A percentile compares a stretch with the other conserved stretches of the same genome.
Conservation (phyloP, 1,284 basidiomycete genomes). For the Sporisorium iseilematis-ciliati region DNA sequence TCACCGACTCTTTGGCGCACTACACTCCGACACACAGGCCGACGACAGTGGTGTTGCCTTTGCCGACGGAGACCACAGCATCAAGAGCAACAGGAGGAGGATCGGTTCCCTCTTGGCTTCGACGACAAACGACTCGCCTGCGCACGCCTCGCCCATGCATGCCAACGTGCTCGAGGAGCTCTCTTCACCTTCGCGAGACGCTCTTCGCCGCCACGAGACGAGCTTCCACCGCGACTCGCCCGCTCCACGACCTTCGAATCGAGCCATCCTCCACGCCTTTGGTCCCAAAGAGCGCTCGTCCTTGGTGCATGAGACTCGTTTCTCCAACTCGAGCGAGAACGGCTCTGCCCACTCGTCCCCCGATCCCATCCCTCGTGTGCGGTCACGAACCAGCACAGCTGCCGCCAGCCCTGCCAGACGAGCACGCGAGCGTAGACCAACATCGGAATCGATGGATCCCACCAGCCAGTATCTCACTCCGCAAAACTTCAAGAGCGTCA, state of each 20-base stretch:
- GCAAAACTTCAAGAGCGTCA: constrained; percentile 71
- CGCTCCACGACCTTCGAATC: constrained; percentile 22
- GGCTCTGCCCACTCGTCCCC: constrained; percentile 41
- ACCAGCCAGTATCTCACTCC: constrained; percentile 63
- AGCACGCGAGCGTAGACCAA: constrained; percentile 37
- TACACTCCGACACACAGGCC: constrained; percentile 29
- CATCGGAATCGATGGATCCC: constrained; percentile 33
- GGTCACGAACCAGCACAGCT: constrained; percentile 37
- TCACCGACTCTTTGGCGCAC: constrained; percentile 34
- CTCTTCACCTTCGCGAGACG: constrained; percentile 38
- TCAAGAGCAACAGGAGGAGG: constrained; percentile 40
- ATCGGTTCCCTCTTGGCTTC: constrained; percentile 16
- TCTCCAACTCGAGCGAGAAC: constrained; percentile 42
- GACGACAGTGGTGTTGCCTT: constrained; percentile 57
- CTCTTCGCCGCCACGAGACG: constrained; percentile 34
- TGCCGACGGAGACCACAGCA: constrained; percentile 27
- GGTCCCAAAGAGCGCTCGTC: constrained; percentile 55
- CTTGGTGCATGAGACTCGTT: constrained; percentile 52
- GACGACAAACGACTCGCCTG: constrained; percentile 20
- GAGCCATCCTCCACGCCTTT: constrained; percentile 33
- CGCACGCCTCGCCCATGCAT: constrained; percentile 1
- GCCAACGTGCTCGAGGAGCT: constrained; percentile 32
- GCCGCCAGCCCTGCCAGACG: constrained; percentile 33
- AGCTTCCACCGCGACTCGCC: constrained; percentile 47
- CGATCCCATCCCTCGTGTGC: constrained; percentile 35